phyloP scores from a whole-genome alignment of 441 rosid genomes.

The Gossypium lobatum region DNA sequence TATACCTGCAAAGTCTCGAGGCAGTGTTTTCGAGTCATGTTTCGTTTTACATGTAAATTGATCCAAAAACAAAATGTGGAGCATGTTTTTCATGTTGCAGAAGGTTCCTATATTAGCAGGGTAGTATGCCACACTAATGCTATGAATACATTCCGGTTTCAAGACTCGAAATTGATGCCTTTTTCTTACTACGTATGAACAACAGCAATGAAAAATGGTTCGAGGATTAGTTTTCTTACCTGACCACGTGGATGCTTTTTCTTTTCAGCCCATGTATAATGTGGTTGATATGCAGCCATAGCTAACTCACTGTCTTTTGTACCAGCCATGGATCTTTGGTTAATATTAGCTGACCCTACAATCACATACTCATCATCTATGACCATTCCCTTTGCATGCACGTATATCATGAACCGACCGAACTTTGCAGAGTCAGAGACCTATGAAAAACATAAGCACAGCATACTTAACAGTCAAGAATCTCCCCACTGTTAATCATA shows the following conservation, averaged over 20 bases:
- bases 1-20: constrained; percentile 45
- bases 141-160: too few relatives aligned
- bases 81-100: too few relatives aligned
- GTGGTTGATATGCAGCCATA: constrained; percentile 93
- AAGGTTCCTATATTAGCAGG: too few relatives aligned
- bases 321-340: constrained; percentile 97
- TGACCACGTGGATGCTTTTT: constrained; percentile 68
- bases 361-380: constrained; percentile 89
- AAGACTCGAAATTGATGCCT: not conserved
- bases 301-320: constrained; percentile 90
- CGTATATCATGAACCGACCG: constrained; percentile 83
- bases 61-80: too few relatives aligned
- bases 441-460: constrained; percentile 27
- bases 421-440: constrained; percentile 49
- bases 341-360: constrained; percentile 91
- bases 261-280: constrained; percentile 59
- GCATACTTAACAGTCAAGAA: not conserved
- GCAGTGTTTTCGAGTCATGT: not conserved
- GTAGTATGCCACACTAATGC: too few relatives aligned
- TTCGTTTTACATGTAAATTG: not conserved
- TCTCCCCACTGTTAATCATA: constrained; percentile 9
- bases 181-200: not conserved
- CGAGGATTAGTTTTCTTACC: constrained; percentile 29
- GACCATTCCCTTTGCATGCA: constrained; percentile 93
- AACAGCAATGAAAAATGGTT: not conserved